Evolutionary conservation across 75 land plant genomes (phyloP), one percentile per base, ranked within the genome.

Genomic region (Sequoiadendron giganteum): DNA sequence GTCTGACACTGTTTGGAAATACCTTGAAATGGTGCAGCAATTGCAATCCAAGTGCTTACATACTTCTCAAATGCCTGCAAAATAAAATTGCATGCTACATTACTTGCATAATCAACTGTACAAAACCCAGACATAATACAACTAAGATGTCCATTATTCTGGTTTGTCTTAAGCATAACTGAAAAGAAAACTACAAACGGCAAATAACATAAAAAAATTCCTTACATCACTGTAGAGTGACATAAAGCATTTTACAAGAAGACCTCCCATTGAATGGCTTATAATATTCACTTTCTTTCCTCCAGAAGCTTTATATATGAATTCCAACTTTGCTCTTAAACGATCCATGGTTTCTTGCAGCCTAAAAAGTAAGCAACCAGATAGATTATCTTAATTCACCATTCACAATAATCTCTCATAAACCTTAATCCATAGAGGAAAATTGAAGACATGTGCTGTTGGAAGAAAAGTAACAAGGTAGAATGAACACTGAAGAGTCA

Each of bases 191-290:
- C 8, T 11, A 2, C 77, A 75, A 75, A 75, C 3, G 32, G 9
- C 34, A 75, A 75, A 75, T 10, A 75, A 34, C 34, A 75, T 32
- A 73, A 32, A 18, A 30, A 39, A 36, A 43, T 55, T 81, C 72
- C 83, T 91, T 93, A 97, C 99, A 89, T 97, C 95, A 87, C 76
- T 90, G 80, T 95, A 90, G 15, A 98, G 93, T 65, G 91, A 88
- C 91, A 96, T 86, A 88, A 98, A 97, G 86, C 96, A 97, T 91
- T 96, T 98, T 38, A 95, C 95, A 13, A 98, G 92, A 43, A 98
- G 91, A 34, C 99, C 99, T 65, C 99, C 99, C 99, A 98, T 98
- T 10, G 99, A 98, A 86, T 98, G 99, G 89, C 93, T 93, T 54
- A 98, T 91, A 36, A 98, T 90, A 65, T 91, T 97, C 36, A 97